Conservation (phyloP, 169 alveolate species). For the Eimeria praecox region DNA sequence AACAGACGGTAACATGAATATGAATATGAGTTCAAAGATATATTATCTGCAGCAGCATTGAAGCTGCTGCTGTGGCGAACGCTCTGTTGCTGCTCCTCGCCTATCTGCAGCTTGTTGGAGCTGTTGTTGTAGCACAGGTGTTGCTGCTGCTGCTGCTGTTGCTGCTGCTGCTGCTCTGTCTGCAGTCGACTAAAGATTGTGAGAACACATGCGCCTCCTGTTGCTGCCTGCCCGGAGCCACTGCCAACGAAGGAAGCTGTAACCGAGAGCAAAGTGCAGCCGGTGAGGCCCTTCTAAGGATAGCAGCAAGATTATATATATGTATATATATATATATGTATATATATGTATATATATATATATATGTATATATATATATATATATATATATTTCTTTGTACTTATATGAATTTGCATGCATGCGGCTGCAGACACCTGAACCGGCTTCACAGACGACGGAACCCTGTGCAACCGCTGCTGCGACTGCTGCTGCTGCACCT, state of each 20-base stretch:
- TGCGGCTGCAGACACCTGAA: slow-evolving; percentile 28
- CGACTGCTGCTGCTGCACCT: neutral
- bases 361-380: no score
- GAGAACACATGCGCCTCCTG: slow-evolving; percentile 70
- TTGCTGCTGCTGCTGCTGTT: slow-evolving; percentile 1
- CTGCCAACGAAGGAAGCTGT: slow-evolving; percentile 20
- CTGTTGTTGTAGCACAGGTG: no score
- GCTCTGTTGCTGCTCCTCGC: neutral
- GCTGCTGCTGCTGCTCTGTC: slow-evolving; percentile 32
- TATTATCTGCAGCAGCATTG: neutral
- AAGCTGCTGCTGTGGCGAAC: neutral
- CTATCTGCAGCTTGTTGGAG: neutral
- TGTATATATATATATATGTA: neutral
- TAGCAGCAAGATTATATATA: neutral
- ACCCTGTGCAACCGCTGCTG: slow-evolving; percentile 9
- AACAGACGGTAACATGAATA: slow-evolving; percentile 30
- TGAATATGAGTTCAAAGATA: neutral
- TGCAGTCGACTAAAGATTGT: slow-evolving; percentile 70
- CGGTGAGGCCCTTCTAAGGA: neutral
- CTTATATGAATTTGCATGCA: neutral
- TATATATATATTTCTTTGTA: neutral
- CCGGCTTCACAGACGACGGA: slow-evolving; percentile 4
- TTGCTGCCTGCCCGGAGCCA: slow-evolving; percentile 16
- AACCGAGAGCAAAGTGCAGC: neutral
- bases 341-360: neutral